Evolutionary conservation across 2,329 filamentous ascomycete genomes (phyloP).

Genomic region (Annulohypoxylon truncatum): DNA sequence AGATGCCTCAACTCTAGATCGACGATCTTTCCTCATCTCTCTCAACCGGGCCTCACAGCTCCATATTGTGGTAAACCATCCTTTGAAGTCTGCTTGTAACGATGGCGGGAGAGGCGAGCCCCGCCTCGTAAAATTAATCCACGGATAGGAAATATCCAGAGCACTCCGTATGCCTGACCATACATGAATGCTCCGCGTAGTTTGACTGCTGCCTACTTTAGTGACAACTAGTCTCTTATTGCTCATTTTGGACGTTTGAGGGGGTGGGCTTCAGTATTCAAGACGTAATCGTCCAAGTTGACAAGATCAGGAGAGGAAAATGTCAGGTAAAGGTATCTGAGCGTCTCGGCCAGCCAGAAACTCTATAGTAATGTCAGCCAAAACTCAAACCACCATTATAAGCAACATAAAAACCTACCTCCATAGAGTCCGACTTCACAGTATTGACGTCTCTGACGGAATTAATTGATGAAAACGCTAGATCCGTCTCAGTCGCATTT

Average conservation of each 20-base stretch:
- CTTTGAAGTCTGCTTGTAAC: background rate
- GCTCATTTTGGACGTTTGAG: constrained; percentile 40
- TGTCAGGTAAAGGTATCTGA: constrained; percentile 81
- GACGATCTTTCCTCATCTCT: constrained; percentile 4
- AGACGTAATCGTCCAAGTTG: constrained; percentile 74
- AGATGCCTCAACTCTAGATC: constrained; percentile 11
- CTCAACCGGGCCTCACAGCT: background rate
- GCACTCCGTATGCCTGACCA: background rate
- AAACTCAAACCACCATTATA: background rate
- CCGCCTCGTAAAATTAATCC: background rate
- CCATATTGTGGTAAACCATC: background rate
- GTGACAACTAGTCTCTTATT: background rate
- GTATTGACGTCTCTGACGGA: constrained; percentile 63
- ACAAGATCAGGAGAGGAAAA: constrained; percentile 74
- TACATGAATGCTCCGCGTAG: background rate
- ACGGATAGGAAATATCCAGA: background rate
- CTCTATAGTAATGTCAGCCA: constrained; percentile 65
- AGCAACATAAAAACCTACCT: constrained; percentile 36
- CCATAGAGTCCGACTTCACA: constrained; percentile 47
- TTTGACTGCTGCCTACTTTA: background rate
- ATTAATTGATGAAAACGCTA: constrained; percentile 61
- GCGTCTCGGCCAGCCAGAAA: constrained; percentile 78
- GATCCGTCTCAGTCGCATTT: constrained; percentile 58
- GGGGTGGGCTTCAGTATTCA: constrained; percentile 67
- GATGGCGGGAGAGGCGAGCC: background rate